These are phyloP conservation scores for Kodamaea sagamina DNA, from an alignment of 805 yeast species.

Conservation along the genomic window DNA sequence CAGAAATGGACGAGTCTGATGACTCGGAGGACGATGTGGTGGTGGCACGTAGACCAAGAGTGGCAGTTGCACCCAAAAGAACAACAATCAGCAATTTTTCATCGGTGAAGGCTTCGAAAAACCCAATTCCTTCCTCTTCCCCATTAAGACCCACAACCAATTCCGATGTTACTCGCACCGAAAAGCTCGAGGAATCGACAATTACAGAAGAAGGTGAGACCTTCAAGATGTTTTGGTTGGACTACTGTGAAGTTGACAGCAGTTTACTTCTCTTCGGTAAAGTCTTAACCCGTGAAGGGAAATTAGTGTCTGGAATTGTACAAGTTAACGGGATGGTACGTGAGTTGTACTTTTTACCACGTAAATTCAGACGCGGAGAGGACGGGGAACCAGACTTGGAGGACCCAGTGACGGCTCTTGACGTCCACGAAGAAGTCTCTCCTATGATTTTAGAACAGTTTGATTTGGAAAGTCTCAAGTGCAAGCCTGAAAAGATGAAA, in stretches of 20 bases:
- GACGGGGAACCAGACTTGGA: slow-evolving; percentile 43
- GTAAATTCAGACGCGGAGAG: slow-evolving; percentile 42
- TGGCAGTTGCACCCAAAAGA: slow-evolving; percentile 41
- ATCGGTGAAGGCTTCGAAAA: slow-evolving; percentile 31
- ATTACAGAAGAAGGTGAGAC: slow-evolving; percentile 26
- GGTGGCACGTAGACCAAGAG: slow-evolving; percentile 53
- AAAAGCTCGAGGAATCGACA: slow-evolving; percentile 32
- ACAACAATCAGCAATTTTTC: slow-evolving; percentile 45
- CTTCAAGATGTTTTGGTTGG: slow-evolving; percentile 86
- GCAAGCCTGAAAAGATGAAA: slow-evolving; percentile 71
- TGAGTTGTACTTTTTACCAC: slow-evolving; percentile 78
- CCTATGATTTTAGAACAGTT: slow-evolving; percentile 63
- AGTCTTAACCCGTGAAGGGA: slow-evolving; percentile 57
- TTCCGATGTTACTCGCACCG: slow-evolving; percentile 30
- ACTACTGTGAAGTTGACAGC: slow-evolving; percentile 76
- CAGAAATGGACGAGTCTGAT: slow-evolving; percentile 32
- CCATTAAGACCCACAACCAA: slow-evolving; percentile 21
- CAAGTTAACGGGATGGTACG: slow-evolving; percentile 70
- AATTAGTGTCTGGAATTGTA: slow-evolving; percentile 70
- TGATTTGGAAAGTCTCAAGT: slow-evolving; percentile 61
- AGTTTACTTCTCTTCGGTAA: slow-evolving; percentile 80
- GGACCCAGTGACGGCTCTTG: slow-evolving; percentile 52
- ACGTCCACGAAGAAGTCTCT: slow-evolving; percentile 75
- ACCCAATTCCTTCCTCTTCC: slow-evolving; percentile 24
- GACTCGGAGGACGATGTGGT: slow-evolving; percentile 58